These are phyloP conservation scores for Globisporangium carolinianum DNA, from an alignment of 352 stramenopile genomes.

Conservation along the genomic window DNA sequence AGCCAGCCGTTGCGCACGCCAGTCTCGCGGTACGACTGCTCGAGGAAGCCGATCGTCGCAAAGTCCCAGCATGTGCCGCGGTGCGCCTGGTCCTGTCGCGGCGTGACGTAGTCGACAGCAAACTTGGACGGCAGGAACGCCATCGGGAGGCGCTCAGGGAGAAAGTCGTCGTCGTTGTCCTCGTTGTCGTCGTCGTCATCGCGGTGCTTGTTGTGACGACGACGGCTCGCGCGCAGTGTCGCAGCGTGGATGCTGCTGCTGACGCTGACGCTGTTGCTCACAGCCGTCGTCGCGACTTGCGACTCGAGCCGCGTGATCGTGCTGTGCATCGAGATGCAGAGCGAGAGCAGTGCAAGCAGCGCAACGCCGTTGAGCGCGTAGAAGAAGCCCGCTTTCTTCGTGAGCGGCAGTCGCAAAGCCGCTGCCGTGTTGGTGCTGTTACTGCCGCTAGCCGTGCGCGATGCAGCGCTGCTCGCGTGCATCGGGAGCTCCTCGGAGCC, in stretches of 20 bases:
- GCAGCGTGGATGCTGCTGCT: background rate
- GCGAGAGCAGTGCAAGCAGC: slow-evolving; percentile 42
- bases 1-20: slow-evolving; percentile 65
- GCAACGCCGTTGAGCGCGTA: slow-evolving; percentile 54
- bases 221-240: slow-evolving; percentile 6
- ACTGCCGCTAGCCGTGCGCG: slow-evolving; percentile 5
- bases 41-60: slow-evolving; percentile 66
- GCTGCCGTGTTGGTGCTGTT: slow-evolving; percentile 8
- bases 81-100: slow-evolving; percentile 63
- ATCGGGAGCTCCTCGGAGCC: slow-evolving; percentile 35
- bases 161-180: background rate
- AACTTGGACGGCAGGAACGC: slow-evolving; percentile 73
- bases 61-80: slow-evolving; percentile 83
- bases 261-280: background rate
- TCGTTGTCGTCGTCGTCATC: slow-evolving; percentile 6
- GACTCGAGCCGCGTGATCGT: slow-evolving; percentile 49
- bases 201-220: slow-evolving; percentile 2
- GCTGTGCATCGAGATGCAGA: slow-evolving; percentile 70
- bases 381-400: slow-evolving; percentile 24
- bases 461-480: slow-evolving; percentile 9
- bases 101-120: slow-evolving; percentile 69
- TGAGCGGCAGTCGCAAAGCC: background rate
- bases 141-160: slow-evolving; percentile 42
- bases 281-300: slow-evolving; percentile 13
- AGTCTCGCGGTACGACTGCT: slow-evolving; percentile 72